These are phyloP conservation scores for Trebouxia sp. DNA, from an alignment of 139 green algal genomes.

Conservation along the genomic window DNA sequence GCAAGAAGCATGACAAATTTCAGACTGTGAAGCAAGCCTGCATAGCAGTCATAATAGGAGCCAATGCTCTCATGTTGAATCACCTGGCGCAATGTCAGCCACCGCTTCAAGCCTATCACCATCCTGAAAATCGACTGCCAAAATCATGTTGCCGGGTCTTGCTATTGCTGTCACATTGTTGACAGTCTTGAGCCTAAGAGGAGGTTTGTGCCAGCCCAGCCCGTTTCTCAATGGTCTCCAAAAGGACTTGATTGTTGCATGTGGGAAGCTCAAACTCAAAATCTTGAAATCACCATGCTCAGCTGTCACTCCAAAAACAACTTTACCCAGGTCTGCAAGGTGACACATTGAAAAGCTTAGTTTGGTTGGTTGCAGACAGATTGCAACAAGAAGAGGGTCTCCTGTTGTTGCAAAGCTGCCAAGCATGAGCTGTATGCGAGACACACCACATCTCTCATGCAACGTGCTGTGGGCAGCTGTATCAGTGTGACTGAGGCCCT, in stretches of 20 bases:
- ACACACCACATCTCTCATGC: too few relatives aligned
- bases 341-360: slow-evolving; percentile 20
- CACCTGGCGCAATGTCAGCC: slow-evolving; percentile 20
- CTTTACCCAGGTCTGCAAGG: slow-evolving; percentile 22
- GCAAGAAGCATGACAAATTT: slow-evolving; percentile 11
- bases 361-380: slow-evolving; percentile 7
- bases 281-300: slow-evolving; percentile 9
- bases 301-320: slow-evolving; percentile 25
- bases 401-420: neutral
- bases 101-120: slow-evolving; percentile 18
- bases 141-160: slow-evolving; percentile 14
- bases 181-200: slow-evolving; percentile 18
- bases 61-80: slow-evolving; percentile 14
- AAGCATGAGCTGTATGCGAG: too few relatives aligned
- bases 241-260: slow-evolving; percentile 21
- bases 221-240: slow-evolving; percentile 13
- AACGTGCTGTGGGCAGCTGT: slow-evolving; percentile 20
- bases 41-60: slow-evolving; percentile 4
- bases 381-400: slow-evolving; percentile 12
- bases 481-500: slow-evolving; percentile 23
- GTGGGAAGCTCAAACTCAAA: slow-evolving; percentile 21
- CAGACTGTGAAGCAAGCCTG: too few relatives aligned
- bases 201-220: slow-evolving; percentile 12
- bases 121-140: slow-evolving; percentile 19
- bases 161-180: slow-evolving; percentile 15